These are phyloP conservation scores for Leishmania major DNA, from an alignment of 208 protist genomes.

Conservation along the genomic window DNA sequence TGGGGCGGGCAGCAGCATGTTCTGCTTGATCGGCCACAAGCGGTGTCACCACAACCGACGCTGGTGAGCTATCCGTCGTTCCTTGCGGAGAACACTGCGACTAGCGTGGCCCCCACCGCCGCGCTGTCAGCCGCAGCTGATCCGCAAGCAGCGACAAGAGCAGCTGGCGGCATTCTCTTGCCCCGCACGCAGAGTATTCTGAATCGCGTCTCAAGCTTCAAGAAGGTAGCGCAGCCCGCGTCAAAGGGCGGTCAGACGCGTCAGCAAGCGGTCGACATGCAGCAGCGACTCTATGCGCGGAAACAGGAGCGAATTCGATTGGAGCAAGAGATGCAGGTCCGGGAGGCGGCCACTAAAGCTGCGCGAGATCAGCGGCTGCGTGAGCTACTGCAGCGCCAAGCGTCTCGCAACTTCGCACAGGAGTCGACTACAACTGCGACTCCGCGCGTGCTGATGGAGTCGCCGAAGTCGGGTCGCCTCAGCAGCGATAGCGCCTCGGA, in stretches of 20 bases:
- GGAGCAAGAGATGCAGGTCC: slow-evolving; percentile 17
- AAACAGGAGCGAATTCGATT: slow-evolving; percentile 19
- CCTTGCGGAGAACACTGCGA: not conserved
- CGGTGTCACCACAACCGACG: slow-evolving; percentile 4
- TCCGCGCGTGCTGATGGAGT: not conserved
- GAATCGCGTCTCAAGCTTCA: slow-evolving; percentile 48
- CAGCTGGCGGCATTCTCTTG: slow-evolving; percentile 1
- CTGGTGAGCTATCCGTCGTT: not conserved
- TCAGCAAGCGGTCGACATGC: slow-evolving; percentile 4
- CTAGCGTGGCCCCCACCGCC: not conserved
- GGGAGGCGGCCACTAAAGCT: slow-evolving; percentile 5
- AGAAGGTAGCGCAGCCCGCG: slow-evolving; percentile 19
- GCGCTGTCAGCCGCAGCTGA: not conserved
- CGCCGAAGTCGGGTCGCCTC: not conserved
- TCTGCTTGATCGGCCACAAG: not conserved
- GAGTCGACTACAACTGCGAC: not conserved
- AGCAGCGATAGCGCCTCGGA: no score
- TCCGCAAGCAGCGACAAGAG: not conserved
- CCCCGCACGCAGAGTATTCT: slow-evolving; percentile 30
- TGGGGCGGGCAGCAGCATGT: not conserved
- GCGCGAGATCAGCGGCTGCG: slow-evolving; percentile 19
- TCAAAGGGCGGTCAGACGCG: slow-evolving; percentile 8
- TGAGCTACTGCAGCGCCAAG: slow-evolving; percentile 9
- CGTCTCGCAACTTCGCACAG: not conserved
- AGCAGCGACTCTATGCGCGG: slow-evolving; percentile 10